A percentile compares a stretch with the other conserved stretches of the same genome.
Evolutionary conservation across 2,329 filamentous ascomycete genomes (phyloP).

Genomic region (Fusarium chuoi): DNA sequence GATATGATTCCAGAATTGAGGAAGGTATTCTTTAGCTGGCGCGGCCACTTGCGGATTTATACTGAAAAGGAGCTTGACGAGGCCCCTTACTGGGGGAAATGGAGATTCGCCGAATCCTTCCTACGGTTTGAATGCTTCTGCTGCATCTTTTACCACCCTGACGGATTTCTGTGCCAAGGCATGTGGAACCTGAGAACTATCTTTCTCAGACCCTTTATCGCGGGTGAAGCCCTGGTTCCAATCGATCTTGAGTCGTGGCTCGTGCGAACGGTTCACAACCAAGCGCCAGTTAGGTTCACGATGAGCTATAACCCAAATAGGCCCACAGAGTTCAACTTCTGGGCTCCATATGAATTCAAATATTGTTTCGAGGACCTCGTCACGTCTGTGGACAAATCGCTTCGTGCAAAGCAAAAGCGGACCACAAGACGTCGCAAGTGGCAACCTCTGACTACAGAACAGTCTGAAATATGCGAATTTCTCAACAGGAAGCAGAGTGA

Average conservation of each 20-base stretch:
- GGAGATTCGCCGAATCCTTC: neutral
- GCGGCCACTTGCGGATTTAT: rapidly evolving
- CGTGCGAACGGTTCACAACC: rapidly evolving
- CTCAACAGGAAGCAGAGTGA: rapidly evolving
- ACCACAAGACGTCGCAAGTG: neutral
- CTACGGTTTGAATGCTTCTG: neutral
- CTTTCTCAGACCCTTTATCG: rapidly evolving
- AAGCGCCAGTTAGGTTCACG: neutral
- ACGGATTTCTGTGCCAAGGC: rapidly evolving
- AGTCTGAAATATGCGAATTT: neutral
- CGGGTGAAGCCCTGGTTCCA: neutral
- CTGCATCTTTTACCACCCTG: neutral
- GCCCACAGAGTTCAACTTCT: rapidly evolving
- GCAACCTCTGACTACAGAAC: neutral
- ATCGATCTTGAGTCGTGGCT: rapidly evolving
- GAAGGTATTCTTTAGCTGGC: neutral
- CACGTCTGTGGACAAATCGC: neutral
- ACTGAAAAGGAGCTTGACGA: rapidly evolving
- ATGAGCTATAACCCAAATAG: no score
- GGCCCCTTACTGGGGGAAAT: neutral
- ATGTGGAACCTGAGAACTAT: neutral
- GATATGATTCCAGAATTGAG: neutral
- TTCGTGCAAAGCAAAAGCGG: rapidly evolving
- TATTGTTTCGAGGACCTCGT: neutral
- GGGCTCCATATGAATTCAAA: neutral